Conservation (phyloP, 805 yeast genomes). For the Scheffersomyces ergatensis region DNA sequence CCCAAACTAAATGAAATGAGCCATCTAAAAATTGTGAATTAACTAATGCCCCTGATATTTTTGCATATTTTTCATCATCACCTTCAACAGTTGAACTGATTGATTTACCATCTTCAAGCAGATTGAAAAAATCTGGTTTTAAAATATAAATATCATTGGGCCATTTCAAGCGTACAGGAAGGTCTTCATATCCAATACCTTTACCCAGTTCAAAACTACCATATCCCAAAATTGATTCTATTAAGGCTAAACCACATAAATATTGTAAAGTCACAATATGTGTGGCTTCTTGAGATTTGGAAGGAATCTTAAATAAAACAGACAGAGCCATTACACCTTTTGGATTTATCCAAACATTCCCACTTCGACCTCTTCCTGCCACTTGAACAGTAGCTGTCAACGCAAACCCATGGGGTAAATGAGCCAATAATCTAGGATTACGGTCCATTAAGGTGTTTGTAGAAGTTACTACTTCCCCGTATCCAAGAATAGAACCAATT, state of each 20-base stretch:
- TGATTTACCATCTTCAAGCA: conserved; percentile 27
- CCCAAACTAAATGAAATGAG: conserved; percentile 68
- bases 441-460: conserved; percentile 77
- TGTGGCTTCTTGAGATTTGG: conserved; percentile 36
- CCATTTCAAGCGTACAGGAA: conserved; percentile 90
- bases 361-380: conserved; percentile 92
- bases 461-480: conserved; percentile 89
- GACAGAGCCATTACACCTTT: conserved; percentile 87
- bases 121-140: conserved; percentile 55
- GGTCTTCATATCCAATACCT: conserved; percentile 59
- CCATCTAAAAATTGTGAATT: conserved; percentile 68
- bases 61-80: conserved; percentile 65
- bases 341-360: conserved; percentile 94
- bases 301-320: conserved; percentile 59
- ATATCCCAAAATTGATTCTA: conserved; percentile 70
- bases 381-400: conserved; percentile 80
- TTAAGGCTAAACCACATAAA: conserved; percentile 75
- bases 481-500: conserved; percentile 65
- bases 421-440: conserved; percentile 56
- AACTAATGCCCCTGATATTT: conserved; percentile 81
- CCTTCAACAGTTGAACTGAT: conserved; percentile 42
- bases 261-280: conserved; percentile 86
- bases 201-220: conserved; percentile 35
- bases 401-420: conserved; percentile 68
- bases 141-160: conserved; percentile 88